These are phyloP conservation scores for sunflower (Helianthus annuus) DNA, from an alignment of 129 eudicot species.

Conservation along the genomic window DNA sequence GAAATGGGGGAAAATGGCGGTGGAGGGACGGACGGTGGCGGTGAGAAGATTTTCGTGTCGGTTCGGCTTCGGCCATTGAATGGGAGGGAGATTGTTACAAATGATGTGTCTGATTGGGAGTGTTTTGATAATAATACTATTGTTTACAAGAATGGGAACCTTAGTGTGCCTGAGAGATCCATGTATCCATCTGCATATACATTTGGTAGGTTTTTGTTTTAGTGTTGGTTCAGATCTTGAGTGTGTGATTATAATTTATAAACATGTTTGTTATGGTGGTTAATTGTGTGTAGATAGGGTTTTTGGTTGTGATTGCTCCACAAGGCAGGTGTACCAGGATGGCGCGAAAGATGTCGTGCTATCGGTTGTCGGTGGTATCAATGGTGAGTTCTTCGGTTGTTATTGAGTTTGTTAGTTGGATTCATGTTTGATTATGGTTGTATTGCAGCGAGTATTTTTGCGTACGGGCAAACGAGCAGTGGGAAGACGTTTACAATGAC, in stretches of 20 bases:
- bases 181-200: slow-evolving; percentile 80
- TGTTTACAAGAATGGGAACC: slow-evolving; percentile 53
- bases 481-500: slow-evolving; percentile 98
- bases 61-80: slow-evolving; percentile 92
- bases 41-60: slow-evolving; percentile 76
- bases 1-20: slow-evolving; percentile 59
- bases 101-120: slow-evolving; percentile 90
- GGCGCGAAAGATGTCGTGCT: slow-evolving; percentile 91
- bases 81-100: slow-evolving; percentile 59
- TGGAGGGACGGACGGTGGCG: slow-evolving; percentile 46
- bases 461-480: slow-evolving; percentile 99
- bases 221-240: slow-evolving; percentile 1
- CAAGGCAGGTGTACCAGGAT: slow-evolving; percentile 86
- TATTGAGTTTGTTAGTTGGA: slow-evolving; percentile 10
- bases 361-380: slow-evolving; percentile 83
- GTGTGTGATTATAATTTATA: background rate
- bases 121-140: slow-evolving; percentile 66
- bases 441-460: slow-evolving; percentile 84
- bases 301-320: slow-evolving; percentile 75
- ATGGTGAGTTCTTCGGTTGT: slow-evolving; percentile 55
- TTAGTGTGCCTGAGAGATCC: slow-evolving; percentile 57
- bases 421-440: slow-evolving; percentile 2
- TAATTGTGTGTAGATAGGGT: slow-evolving; percentile 64
- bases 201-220: slow-evolving; percentile 56
- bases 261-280: slow-evolving; percentile 1